Percentiles rank a stretch among this genome's conserved stretches.
These are phyloP conservation scores for Cyberlindnera americana DNA, from an alignment of 805 yeast genomes.

Conservation along the genomic window DNA sequence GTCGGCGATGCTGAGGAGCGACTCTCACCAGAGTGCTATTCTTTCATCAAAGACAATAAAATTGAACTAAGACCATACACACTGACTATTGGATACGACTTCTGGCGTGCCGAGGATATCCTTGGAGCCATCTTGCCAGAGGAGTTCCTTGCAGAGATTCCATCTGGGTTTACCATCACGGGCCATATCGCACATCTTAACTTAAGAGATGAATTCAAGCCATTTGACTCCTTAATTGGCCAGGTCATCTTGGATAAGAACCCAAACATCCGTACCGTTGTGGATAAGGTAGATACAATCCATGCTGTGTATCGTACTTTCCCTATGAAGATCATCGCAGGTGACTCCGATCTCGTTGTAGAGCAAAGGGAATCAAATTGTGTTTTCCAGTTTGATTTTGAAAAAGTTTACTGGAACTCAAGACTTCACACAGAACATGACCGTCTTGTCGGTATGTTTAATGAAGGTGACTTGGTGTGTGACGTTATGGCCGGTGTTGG, in stretches of 20 bases:
- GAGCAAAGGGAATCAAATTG: constrained; percentile 89
- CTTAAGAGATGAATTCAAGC: constrained; percentile 77
- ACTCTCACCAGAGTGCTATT: constrained; percentile 41
- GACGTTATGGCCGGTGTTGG: constrained; percentile 99
- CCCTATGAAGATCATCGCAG: constrained; percentile 91
- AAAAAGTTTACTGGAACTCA: constrained; percentile 96
- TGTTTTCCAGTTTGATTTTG: constrained; percentile 79
- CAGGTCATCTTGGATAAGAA: constrained; percentile 82
- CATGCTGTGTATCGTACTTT: constrained; percentile 89
- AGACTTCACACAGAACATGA: constrained; percentile 92
- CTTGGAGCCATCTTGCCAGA: constrained; percentile 75
- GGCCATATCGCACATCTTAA: constrained; percentile 97
- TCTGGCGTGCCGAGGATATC: constrained; percentile 90
- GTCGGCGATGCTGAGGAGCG: constrained; percentile 35
- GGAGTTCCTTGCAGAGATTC: constrained; percentile 63
- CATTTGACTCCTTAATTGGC: constrained; percentile 78
- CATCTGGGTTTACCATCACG: constrained; percentile 87
- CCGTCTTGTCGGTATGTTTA: constrained; percentile 59
- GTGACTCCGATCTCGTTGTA: constrained; percentile 69
- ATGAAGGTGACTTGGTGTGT: constrained; percentile 71
- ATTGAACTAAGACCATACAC: constrained; percentile 50
- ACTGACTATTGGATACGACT: constrained; percentile 61
- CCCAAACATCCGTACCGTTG: constrained; percentile 78
- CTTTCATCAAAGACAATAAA: constrained; percentile 44
- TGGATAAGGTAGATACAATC: constrained; percentile 83